These are phyloP conservation scores for Daedaleopsis sinensis DNA, from an alignment of 768 basidiomycete species.

Conservation along the genomic window DNA sequence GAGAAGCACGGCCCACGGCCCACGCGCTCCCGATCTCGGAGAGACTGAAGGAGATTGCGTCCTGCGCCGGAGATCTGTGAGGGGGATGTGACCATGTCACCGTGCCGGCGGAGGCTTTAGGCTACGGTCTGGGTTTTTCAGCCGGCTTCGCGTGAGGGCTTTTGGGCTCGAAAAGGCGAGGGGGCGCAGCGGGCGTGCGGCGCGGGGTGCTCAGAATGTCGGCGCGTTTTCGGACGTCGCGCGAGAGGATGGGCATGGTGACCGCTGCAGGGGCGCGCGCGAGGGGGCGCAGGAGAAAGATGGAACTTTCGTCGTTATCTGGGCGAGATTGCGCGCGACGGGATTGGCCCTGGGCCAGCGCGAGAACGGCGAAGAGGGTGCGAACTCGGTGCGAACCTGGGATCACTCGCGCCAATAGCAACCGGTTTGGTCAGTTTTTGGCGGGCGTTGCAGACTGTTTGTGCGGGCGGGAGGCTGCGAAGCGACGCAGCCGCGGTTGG, in stretches of 20 bases:
- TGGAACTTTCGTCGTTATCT: background rate
- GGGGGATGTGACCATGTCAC: constrained; percentile 6
- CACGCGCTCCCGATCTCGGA: background rate
- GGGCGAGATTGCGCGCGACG: background rate
- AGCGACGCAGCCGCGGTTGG: background rate
- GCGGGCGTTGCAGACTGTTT: background rate
- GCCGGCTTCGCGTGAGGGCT: constrained; percentile 16
- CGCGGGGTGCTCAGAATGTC: constrained; percentile 6
- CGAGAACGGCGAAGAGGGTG: background rate
- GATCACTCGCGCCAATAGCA: background rate
- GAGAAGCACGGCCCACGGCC: background rate
- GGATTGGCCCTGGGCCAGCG: background rate
- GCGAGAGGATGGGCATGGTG: background rate
- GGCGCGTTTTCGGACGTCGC: constrained; percentile 17
- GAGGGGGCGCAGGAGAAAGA: background rate
- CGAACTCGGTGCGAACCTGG: background rate
- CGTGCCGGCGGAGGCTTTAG: constrained; percentile 18
- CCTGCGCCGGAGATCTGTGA: constrained; percentile 3
- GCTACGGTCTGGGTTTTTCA: constrained; percentile 1
- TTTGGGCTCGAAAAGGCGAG: constrained; percentile 10
- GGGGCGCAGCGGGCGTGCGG: background rate
- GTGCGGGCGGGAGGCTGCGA: background rate
- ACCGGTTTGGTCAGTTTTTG: background rate
- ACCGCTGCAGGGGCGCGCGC: background rate
- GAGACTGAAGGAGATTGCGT: background rate